Percentiles rank a stretch among this genome's conserved stretches.
Evolutionary conservation across 2,329 filamentous ascomycete species (phyloP).

Genomic region (Teratosphaeria epicoccoides): DNA sequence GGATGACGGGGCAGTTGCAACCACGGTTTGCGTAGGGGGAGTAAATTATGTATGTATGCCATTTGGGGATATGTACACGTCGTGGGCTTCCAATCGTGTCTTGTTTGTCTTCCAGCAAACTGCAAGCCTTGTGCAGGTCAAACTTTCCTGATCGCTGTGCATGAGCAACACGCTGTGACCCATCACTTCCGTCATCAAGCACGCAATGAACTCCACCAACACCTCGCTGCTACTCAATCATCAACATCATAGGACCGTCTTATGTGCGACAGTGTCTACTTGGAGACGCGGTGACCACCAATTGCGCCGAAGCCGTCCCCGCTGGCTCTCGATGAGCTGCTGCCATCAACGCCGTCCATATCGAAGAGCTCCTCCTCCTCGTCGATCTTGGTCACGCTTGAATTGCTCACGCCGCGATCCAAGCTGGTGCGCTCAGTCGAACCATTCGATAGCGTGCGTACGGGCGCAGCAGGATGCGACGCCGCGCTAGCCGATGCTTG

Average conservation of each 20-base stretch:
- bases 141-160: background rate
- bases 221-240: constrained; percentile 3
- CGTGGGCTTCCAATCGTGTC: background rate
- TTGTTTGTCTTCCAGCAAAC: background rate
- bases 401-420: constrained; percentile 19
- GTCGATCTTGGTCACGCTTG: constrained; percentile 20
- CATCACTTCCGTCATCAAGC: background rate
- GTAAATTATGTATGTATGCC: background rate
- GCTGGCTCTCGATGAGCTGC: constrained; percentile 4
- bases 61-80: background rate
- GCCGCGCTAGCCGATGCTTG: constrained; percentile 14
- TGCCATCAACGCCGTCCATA: constrained; percentile 22
- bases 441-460: constrained; percentile 10
- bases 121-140: background rate
- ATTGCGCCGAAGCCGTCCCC: constrained; percentile 11
- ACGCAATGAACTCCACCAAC: constrained; percentile 4
- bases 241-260: background rate
- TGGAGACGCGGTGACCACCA: constrained; percentile 5
- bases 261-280: background rate
- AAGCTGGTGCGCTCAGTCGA: constrained; percentile 11
- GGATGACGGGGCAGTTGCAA: constrained; percentile 25
- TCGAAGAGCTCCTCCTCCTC: constrained; percentile 24
- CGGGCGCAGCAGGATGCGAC: background rate
- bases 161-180: background rate
- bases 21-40: constrained; percentile 18